Evolutionary conservation across 208 protist genomes (phyloP).

Genomic region (Trypanosomatidae sp.): DNA sequence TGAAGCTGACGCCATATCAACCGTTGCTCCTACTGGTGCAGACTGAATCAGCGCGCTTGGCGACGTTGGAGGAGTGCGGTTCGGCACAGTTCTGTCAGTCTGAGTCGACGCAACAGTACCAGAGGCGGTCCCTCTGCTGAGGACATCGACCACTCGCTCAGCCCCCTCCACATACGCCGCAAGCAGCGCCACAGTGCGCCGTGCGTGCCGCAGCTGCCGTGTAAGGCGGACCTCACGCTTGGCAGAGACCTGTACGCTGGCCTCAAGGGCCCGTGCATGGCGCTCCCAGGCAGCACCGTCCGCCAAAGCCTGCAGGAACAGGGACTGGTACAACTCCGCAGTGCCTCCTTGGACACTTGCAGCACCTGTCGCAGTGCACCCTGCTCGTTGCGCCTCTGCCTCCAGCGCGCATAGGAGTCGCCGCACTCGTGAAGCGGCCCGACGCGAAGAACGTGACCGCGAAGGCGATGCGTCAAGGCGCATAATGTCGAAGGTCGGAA

Average conservation of each 20-base stretch:
- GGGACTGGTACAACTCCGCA: conserved; percentile 10
- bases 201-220: conserved; percentile 9
- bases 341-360: background rate
- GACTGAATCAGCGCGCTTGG: background rate
- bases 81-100: background rate
- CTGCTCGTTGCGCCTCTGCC: background rate
- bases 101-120: background rate
- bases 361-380: background rate
- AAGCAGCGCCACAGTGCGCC: conserved; percentile 8
- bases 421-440: background rate
- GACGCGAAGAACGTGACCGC: background rate
- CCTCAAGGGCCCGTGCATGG: conserved; percentile 3
- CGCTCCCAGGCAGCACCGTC: conserved; percentile 24
- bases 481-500: background rate
- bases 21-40: background rate
- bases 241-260: background rate
- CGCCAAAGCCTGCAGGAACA: conserved; percentile 22
- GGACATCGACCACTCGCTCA: background rate
- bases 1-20: background rate
- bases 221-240: conserved; percentile 12
- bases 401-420: conserved; percentile 2
- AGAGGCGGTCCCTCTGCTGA: background rate
- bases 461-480: background rate
- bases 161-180: conserved; percentile 9
- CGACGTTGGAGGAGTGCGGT: background rate